These are phyloP conservation scores for Rhizophagus prolifer DNA, from an alignment of 192 early-diverging fungal species.

Conservation along the genomic window DNA sequence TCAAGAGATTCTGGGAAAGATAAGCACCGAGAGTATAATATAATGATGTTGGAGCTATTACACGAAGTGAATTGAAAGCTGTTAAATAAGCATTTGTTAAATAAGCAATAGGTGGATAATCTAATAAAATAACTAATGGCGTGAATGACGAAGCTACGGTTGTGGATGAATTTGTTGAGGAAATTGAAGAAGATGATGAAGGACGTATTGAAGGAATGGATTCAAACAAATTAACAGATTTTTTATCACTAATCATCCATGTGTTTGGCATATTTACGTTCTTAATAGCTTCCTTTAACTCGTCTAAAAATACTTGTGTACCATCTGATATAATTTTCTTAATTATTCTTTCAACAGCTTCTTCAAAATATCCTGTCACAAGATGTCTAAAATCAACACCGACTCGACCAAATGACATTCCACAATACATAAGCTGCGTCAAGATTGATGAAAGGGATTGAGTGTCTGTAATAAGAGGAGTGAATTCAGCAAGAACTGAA, in stretches of 20 bases:
- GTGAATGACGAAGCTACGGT: slow-evolving; percentile 41
- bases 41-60: slow-evolving; percentile 50
- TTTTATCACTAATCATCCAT: slow-evolving; percentile 49
- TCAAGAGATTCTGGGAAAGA: slow-evolving; percentile 5
- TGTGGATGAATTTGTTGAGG: slow-evolving; percentile 19
- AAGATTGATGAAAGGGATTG: slow-evolving; percentile 59
- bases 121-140: slow-evolving; percentile 54
- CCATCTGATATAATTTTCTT: slow-evolving; percentile 49
- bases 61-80: slow-evolving; percentile 65
- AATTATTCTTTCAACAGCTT: slow-evolving; percentile 57
- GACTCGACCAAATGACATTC: slow-evolving; percentile 74
- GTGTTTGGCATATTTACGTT: slow-evolving; percentile 39
- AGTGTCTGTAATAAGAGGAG: slow-evolving; percentile 61
- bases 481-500: slow-evolving; percentile 65
- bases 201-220: slow-evolving; percentile 2
- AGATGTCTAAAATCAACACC: slow-evolving; percentile 74
- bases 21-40: slow-evolving; percentile 24
- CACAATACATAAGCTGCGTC: slow-evolving; percentile 81
- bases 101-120: slow-evolving; percentile 64
- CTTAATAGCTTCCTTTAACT: slow-evolving; percentile 39
- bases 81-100: slow-evolving; percentile 65
- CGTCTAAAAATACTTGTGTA: slow-evolving; percentile 45
- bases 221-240: slow-evolving; percentile 13
- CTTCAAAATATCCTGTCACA: slow-evolving; percentile 60
- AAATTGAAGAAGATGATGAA: neutral